Conservation (phyloP, 139 green algal species). For the Asterochloris sp. region DNA sequence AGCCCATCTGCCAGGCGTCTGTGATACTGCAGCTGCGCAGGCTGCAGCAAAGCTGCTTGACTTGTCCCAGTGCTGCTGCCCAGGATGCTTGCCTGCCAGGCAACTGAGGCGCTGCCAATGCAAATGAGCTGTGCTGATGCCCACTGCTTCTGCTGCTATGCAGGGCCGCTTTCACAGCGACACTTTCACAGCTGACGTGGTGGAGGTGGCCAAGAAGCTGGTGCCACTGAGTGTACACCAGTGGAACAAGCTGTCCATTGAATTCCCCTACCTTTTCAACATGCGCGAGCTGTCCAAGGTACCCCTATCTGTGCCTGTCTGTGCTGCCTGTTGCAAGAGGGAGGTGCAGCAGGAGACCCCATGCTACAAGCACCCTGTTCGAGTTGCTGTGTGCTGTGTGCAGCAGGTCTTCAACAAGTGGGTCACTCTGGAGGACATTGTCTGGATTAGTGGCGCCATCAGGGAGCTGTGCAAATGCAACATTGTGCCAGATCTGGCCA, state of each 20-base stretch:
- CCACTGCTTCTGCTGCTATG: not conserved
- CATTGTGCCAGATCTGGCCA: conserved; percentile 2
- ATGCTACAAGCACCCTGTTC: too few relatives aligned
- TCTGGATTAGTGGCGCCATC: conserved; percentile 72
- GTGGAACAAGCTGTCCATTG: conserved; percentile 73
- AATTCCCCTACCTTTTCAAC: conserved; percentile 98
- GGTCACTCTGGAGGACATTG: conserved; percentile 78
- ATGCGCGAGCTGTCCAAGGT: conserved; percentile 93
- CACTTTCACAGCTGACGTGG: conserved; percentile 40
- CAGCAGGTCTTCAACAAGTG: too few relatives aligned
- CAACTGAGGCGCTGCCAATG: not conserved
- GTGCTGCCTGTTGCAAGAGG: not conserved
- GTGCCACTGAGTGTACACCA: conserved; percentile 80
- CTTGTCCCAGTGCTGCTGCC: too few relatives aligned
- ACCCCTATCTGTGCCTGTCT: too few relatives aligned
- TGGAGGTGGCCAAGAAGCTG: conserved; percentile 64
- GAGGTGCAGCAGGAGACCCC: too few relatives aligned
- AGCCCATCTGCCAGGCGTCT: too few relatives aligned
- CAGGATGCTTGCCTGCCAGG: not conserved
- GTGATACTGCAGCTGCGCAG: too few relatives aligned
- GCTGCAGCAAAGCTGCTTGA: too few relatives aligned
- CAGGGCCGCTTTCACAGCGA: conserved; percentile 42
- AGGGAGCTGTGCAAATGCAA: conserved; percentile 51
- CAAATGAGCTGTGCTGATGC: too few relatives aligned
- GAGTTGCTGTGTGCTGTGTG: too few relatives aligned